Evolutionary conservation across 768 basidiomycete species (phyloP).

Genomic region (Hericium alpestre): DNA sequence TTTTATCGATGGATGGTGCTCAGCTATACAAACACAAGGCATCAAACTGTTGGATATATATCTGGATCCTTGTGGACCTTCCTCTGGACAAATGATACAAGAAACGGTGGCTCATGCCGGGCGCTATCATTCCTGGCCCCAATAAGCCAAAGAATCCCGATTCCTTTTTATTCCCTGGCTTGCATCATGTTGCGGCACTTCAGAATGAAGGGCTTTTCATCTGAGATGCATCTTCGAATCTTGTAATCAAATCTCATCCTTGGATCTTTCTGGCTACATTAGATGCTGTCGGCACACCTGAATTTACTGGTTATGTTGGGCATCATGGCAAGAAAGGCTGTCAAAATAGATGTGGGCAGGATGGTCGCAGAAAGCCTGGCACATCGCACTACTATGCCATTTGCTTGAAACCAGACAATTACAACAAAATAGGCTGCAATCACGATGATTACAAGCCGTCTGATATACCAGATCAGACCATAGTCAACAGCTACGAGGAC

Average conservation of each 20-base stretch:
- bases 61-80: conserved; percentile 20
- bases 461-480: neutral
- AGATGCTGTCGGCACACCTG: conserved; percentile 8
- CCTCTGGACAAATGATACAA: conserved; percentile 20
- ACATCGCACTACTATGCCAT: conserved; percentile 25
- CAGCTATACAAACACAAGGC: conserved; percentile 22
- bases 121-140: conserved; percentile 22
- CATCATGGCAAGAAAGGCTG: conserved; percentile 21
- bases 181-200: conserved; percentile 21
- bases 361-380: conserved; percentile 21
- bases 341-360: conserved; percentile 19
- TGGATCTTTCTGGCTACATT: conserved; percentile 6
- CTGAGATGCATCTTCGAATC: conserved; percentile 17
- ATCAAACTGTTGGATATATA: conserved; percentile 25
- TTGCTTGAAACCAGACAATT: neutral
- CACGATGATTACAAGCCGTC: neutral
- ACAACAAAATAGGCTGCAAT: neutral
- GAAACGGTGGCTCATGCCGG: conserved; percentile 20
- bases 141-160: conserved; percentile 22
- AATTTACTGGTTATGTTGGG: conserved; percentile 26
- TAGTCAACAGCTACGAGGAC: no score
- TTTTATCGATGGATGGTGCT: conserved; percentile 19
- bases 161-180: conserved; percentile 21
- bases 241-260: neutral
- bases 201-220: conserved; percentile 18